phyloP scores from a whole-genome alignment of 345 rosid species.

The Syzygium aqueum region DNA sequence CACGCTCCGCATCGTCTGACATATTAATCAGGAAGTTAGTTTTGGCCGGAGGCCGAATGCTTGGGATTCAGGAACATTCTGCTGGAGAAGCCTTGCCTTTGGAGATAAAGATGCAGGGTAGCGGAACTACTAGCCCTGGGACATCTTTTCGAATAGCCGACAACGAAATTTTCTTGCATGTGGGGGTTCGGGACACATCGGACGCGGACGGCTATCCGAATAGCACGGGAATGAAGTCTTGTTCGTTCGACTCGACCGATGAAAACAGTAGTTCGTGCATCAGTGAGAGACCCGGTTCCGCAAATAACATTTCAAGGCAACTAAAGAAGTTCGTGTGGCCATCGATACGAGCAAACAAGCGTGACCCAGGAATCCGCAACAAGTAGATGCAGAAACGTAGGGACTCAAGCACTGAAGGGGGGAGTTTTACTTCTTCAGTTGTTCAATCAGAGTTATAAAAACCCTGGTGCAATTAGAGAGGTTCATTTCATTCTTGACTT shows the following conservation, averaged over 20 bases:
- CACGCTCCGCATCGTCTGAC: constrained; percentile 57
- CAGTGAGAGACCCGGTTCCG: constrained; percentile 29
- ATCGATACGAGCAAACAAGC: constrained; percentile 21
- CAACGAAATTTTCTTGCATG: constrained; percentile 54
- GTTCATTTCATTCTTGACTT: no score
- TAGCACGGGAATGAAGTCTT: constrained; percentile 35
- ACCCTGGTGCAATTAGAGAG: not conserved
- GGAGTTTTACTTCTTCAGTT: no score
- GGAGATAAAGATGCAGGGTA: constrained; percentile 61
- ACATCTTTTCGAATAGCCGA: constrained; percentile 67
- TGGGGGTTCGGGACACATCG: constrained; percentile 35
- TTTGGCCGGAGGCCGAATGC: constrained; percentile 62
- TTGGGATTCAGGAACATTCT: constrained; percentile 40
- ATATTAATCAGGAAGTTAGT: constrained; percentile 54
- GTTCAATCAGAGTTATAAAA: no score
- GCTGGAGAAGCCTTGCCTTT: constrained; percentile 54
- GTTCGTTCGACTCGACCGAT: constrained; percentile 29
- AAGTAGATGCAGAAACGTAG: no score
- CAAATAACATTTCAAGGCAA: constrained; percentile 10
- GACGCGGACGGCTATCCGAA: constrained; percentile 20
- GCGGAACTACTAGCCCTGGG: constrained; percentile 56
- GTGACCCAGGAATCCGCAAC: no score
- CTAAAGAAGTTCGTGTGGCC: constrained; percentile 65
- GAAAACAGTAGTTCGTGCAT: constrained; percentile 21
- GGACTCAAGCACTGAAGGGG: no score